A percentile compares a stretch with the other conserved stretches of the same genome.
These are phyloP conservation scores for Cymbopogon citratus DNA, from an alignment of 176 grass and related monocot genomes.

Conservation along the genomic window DNA sequence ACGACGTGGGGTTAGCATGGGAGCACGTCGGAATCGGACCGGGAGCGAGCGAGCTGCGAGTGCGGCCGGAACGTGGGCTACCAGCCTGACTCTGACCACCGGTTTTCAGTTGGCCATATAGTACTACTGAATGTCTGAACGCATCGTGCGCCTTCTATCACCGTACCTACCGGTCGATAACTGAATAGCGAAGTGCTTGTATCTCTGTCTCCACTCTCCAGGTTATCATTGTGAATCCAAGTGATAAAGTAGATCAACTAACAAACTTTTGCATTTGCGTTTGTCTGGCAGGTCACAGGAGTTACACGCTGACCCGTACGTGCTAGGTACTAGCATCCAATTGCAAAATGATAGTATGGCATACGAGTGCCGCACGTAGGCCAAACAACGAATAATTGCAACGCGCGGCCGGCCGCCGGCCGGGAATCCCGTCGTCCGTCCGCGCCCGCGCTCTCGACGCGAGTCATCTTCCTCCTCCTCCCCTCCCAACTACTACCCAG, in stretches of 20 bases:
- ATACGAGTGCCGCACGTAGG: slow-evolving; percentile 18
- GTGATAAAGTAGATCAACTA: neutral
- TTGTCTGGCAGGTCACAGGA: neutral
- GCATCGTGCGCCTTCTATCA: neutral
- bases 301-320: no score
- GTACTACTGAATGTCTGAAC: neutral
- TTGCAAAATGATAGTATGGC: no score
- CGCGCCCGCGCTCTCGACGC: neutral
- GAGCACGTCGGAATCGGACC: slow-evolving; percentile 26
- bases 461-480: neutral
- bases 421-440: slow-evolving; percentile 7
- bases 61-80: neutral
- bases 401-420: neutral
- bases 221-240: neutral
- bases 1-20: slow-evolving; percentile 29
- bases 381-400: neutral
- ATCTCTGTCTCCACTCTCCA: neutral
- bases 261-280: neutral
- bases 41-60: neutral
- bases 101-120: neutral
- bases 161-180: neutral
- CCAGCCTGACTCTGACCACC: neutral
- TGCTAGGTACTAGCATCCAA: no score
- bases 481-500: neutral
- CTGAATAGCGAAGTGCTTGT: neutral